Conservation (phyloP, 495 filamentous ascomycete genomes). For the Penicillium longicatenatum region DNA sequence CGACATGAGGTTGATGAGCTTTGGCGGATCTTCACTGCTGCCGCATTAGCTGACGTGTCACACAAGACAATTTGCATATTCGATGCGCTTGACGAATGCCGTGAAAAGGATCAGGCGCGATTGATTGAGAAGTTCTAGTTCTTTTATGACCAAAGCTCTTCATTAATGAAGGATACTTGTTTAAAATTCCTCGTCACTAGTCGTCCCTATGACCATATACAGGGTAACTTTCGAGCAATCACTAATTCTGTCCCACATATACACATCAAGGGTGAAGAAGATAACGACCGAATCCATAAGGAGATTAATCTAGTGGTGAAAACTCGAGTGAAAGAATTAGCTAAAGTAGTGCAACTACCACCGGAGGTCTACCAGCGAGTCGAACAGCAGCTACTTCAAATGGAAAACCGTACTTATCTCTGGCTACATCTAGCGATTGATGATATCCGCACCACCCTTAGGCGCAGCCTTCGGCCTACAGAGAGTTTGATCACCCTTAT, state of each 20-base stretch:
- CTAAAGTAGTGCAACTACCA: constrained; percentile 10
- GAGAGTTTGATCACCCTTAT: constrained; percentile 18
- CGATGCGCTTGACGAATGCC: constrained; percentile 48
- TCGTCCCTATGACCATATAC: constrained; percentile 43
- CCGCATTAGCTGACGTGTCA: constrained; percentile 14
- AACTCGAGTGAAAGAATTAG: constrained; percentile 28
- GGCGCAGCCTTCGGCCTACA: constrained; percentile 22
- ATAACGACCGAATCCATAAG: constrained; percentile 31
- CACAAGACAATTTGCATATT: constrained; percentile 37
- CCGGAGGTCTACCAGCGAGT: constrained; percentile 12
- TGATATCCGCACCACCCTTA: constrained; percentile 20
- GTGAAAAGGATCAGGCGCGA: constrained; percentile 14
- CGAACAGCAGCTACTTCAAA: constrained; percentile 21
- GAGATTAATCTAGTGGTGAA: constrained; percentile 45
- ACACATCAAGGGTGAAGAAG: constrained; percentile 38
- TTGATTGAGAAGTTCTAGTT: constrained; percentile 27
- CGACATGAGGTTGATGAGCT: constrained; percentile 27
- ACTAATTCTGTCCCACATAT: constrained; percentile 25
- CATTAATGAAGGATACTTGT: constrained; percentile 6
- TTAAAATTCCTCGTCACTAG: constrained; percentile 49
- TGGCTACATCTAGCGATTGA: constrained; percentile 23
- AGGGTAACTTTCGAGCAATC: constrained; percentile 22
- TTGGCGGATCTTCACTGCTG: constrained; percentile 35
- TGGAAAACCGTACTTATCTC: constrained; percentile 23
- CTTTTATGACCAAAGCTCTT: constrained; percentile 1